These are phyloP conservation scores for Aspergillus homomorphus DNA, from an alignment of 495 filamentous ascomycete species.

Conservation along the genomic window DNA sequence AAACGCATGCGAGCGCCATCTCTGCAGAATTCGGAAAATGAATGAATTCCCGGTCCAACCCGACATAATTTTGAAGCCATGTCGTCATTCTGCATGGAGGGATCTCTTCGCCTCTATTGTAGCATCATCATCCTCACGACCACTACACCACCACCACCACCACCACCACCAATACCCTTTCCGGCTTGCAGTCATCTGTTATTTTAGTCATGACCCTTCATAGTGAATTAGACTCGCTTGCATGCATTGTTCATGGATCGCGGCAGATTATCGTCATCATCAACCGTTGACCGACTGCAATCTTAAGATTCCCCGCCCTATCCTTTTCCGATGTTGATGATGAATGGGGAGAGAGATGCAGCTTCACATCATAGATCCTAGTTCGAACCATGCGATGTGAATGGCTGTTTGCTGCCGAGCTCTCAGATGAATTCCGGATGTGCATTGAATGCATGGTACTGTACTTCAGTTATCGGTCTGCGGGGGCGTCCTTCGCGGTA, in stretches of 20 bases:
- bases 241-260: neutral
- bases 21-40: slow-evolving; percentile 15
- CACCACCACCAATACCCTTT: neutral
- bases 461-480: neutral
- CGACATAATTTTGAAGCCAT: slow-evolving; percentile 7
- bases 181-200: neutral
- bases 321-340: neutral
- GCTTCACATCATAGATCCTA: slow-evolving; percentile 3
- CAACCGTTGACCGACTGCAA: neutral
- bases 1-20: slow-evolving; percentile 14
- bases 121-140: neutral
- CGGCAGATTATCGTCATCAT: neutral
- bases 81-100: slow-evolving; percentile 30
- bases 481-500: neutral
- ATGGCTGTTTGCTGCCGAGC: neutral
- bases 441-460: neutral
- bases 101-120: neutral
- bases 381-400: neutral
- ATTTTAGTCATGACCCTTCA: neutral
- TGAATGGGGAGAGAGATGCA: slow-evolving; percentile 1
- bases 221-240: neutral
- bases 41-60: neutral
- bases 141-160: neutral
- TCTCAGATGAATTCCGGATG: slow-evolving; percentile 2
- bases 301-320: neutral